These are phyloP conservation scores for Myxozyma neglecta DNA, from an alignment of 805 yeast species.

Conservation along the genomic window DNA sequence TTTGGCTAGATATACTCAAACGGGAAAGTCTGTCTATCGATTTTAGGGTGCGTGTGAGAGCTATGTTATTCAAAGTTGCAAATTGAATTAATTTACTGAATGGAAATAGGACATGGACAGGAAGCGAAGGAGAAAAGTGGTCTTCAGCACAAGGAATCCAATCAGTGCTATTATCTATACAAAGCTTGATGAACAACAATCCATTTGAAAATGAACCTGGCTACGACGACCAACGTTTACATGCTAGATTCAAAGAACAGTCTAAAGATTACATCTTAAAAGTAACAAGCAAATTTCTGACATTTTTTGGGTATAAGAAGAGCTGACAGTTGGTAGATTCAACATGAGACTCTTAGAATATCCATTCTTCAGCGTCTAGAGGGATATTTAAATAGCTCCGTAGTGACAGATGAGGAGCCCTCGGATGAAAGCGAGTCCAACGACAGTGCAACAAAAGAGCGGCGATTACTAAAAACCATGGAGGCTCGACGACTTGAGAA, in stretches of 20 bases:
- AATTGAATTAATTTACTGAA: not conserved
- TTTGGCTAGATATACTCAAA: slow-evolving; percentile 12
- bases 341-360: slow-evolving; percentile 17
- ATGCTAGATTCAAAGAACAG: not conserved
- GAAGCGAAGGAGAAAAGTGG: slow-evolving; percentile 24
- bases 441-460: not conserved
- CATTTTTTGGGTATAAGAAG: not conserved
- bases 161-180: slow-evolving; percentile 21
- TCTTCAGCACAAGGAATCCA: slow-evolving; percentile 25
- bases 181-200: slow-evolving; percentile 19
- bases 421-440: not conserved
- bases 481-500: not conserved
- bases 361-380: slow-evolving; percentile 18
- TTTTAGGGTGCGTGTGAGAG: slow-evolving; percentile 10
- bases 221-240: not conserved
- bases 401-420: not conserved
- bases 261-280: slow-evolving; percentile 6
- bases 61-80: not conserved
- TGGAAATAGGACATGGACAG: slow-evolving; percentile 17
- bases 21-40: slow-evolving; percentile 22
- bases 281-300: too few relatives aligned
- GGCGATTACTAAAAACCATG: not conserved
- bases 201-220: slow-evolving; percentile 27
- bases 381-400: slow-evolving; percentile 2
- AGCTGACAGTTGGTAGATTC: slow-evolving; percentile 2